Conservation (phyloP, 1,139 yeast genomes). For the Protomyces gravidus region DNA sequence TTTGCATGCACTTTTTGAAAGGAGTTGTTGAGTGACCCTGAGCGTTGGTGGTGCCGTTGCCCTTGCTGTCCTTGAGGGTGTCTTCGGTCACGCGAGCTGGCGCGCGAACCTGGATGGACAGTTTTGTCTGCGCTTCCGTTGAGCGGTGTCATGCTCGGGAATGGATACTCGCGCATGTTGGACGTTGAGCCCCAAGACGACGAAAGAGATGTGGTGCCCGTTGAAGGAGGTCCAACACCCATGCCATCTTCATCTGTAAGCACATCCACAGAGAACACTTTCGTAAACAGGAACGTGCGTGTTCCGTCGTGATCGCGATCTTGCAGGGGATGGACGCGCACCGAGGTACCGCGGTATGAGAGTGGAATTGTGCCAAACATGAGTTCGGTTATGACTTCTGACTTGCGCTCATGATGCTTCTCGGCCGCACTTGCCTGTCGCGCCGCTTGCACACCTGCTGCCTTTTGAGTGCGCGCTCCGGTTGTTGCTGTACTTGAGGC, state of each 20-base stretch:
- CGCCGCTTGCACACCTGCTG: not conserved
- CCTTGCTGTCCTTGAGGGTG: too few species aligned
- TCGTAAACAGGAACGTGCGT: slow-evolving; percentile 28
- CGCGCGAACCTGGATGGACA: not conserved
- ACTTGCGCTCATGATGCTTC: not conserved
- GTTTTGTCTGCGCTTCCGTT: not conserved
- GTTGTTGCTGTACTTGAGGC: not conserved
- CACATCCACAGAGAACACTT: slow-evolving; percentile 27
- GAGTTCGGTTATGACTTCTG: slow-evolving; percentile 29
- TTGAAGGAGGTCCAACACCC: not conserved
- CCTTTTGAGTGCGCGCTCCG: not conserved
- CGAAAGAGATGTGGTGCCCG: slow-evolving; percentile 10
- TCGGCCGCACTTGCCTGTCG: not conserved
- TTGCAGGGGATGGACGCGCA: slow-evolving; percentile 27
- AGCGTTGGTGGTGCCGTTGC: not conserved
- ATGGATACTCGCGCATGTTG: slow-evolving; percentile 18
- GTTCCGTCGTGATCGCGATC: slow-evolving; percentile 3
- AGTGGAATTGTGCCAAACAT: slow-evolving; percentile 33
- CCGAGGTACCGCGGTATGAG: slow-evolving; percentile 30
- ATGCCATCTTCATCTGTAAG: not conserved
- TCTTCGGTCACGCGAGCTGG: not conserved
- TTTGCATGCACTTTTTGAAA: not conserved
- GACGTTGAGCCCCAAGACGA: slow-evolving; percentile 15
- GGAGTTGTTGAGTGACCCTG: not conserved
- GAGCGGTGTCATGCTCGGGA: slow-evolving; percentile 25